Percentiles rank a stretch among this genome's conserved stretches.
Evolutionary conservation across 768 basidiomycete genomes (phyloP).

Genomic region (Erythrobasidium yunnanense): DNA sequence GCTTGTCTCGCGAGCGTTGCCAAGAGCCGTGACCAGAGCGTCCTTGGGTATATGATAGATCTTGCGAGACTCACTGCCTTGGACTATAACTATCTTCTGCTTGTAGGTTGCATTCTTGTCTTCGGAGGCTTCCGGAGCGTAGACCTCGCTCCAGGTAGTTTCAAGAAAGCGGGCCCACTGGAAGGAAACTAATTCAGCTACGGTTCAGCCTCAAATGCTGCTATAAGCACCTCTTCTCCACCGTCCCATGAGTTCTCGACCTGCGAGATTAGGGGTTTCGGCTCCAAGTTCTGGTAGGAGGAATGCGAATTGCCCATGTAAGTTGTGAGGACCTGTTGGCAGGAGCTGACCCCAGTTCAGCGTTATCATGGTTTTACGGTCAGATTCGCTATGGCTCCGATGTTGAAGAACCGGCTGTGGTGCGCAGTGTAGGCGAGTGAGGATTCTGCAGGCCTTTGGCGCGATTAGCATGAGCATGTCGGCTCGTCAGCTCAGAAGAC

Average conservation of each 20-base stretch:
- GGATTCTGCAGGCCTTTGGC: no score
- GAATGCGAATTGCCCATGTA: constrained; percentile 18
- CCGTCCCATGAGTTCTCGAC: not conserved
- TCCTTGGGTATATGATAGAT: not conserved
- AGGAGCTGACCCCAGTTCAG: no score
- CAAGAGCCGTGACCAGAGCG: not conserved
- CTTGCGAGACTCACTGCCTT: not conserved
- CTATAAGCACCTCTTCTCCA: not conserved
- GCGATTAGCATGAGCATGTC: no score
- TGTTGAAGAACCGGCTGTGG: no score
- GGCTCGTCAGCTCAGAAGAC: no score
- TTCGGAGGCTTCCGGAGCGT: not conserved
- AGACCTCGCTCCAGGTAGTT: constrained; percentile 18
- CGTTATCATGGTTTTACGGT: no score
- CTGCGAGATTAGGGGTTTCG: not conserved
- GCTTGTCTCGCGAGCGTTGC: not conserved
- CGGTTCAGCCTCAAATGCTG: not conserved
- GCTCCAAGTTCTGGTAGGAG: not conserved
- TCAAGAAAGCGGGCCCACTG: constrained; percentile 21
- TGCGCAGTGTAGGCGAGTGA: no score
- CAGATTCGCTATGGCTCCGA: no score
- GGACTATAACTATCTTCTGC: constrained; percentile 9
- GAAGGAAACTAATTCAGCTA: not conserved
- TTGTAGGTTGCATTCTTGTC: not conserved
- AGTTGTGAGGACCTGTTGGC: no score